These are phyloP conservation scores for Jaminaea rosea DNA, from an alignment of 1,284 basidiomycete species.

Conservation along the genomic window DNA sequence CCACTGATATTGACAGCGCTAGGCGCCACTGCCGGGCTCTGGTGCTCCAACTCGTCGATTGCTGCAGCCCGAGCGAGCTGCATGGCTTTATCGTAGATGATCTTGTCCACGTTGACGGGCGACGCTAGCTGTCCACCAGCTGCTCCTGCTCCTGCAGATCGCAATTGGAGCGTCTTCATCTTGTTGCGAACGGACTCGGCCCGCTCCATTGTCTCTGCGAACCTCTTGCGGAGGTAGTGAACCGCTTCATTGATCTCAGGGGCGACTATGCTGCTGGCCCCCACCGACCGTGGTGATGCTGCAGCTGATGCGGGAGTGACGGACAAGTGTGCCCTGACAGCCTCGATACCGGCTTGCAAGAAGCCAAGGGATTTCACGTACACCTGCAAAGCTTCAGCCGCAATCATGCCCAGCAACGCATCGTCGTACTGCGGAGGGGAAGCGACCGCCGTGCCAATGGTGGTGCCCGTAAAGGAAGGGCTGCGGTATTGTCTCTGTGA, in stretches of 20 bases:
- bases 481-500: not conserved
- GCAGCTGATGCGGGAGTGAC: not conserved
- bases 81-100: slow-evolving; percentile 55
- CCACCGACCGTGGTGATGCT: not conserved
- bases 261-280: not conserved
- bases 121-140: slow-evolving; percentile 49
- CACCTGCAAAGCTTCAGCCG: slow-evolving; percentile 71
- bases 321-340: slow-evolving; percentile 20
- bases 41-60: slow-evolving; percentile 67
- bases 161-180: too few species aligned
- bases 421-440: slow-evolving; percentile 1
- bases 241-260: slow-evolving; percentile 47
- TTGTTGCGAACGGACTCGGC: slow-evolving; percentile 53
- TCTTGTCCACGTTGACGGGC: slow-evolving; percentile 51
- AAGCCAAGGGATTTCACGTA: slow-evolving; percentile 90
- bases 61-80: slow-evolving; percentile 75
- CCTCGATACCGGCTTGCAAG: slow-evolving; percentile 72
- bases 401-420: slow-evolving; percentile 19
- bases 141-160: too few species aligned
- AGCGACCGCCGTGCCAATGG: not conserved
- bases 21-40: slow-evolving; percentile 6
- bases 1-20: too few species aligned
- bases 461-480: not conserved
- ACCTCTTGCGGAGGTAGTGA: slow-evolving; percentile 55
- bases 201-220: slow-evolving; percentile 56